Evolutionary conservation across 306 rosid species (phyloP).

Genomic region (Phaseolus lunatus): DNA sequence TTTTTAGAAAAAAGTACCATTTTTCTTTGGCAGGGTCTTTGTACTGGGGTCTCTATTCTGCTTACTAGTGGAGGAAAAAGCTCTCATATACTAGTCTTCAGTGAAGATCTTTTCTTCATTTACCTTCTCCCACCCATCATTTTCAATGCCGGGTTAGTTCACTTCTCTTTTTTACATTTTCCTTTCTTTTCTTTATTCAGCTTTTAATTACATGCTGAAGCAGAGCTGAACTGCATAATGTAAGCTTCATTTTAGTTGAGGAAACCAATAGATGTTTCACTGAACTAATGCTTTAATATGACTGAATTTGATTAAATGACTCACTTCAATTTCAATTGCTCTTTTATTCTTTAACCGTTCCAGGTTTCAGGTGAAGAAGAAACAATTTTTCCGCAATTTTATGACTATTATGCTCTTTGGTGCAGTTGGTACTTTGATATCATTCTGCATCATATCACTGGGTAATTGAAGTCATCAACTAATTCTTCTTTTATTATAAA

Average conservation of each 20-base stretch:
- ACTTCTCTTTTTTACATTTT: not conserved
- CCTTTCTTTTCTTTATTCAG: not conserved
- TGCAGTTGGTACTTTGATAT: slow-evolving; percentile 90
- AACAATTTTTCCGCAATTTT: slow-evolving; percentile 91
- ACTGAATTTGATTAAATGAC: slow-evolving; percentile 26
- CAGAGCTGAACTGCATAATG: not conserved
- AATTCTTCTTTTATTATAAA: not conserved
- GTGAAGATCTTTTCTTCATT: slow-evolving; percentile 95
- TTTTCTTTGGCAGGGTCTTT: slow-evolving; percentile 68
- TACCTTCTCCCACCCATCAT: slow-evolving; percentile 98
- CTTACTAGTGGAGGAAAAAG: slow-evolving; percentile 82
- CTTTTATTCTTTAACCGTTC: slow-evolving; percentile 35
- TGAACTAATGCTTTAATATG: not conserved
- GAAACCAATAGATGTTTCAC: not conserved
- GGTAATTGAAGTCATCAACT: slow-evolving; percentile 54
- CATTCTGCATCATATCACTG: slow-evolving; percentile 84
- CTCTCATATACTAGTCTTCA: slow-evolving; percentile 81
- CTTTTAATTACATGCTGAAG: not conserved
- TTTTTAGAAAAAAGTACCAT: not conserved
- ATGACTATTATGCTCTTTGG: slow-evolving; percentile 93
- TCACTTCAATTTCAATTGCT: slow-evolving; percentile 2
- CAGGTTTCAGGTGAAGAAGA: slow-evolving; percentile 99
- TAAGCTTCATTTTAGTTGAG: not conserved
- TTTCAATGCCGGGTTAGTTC: slow-evolving; percentile 92
- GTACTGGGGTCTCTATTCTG: slow-evolving; percentile 79